Conservation (phyloP, 2,329 filamentous ascomycete species). For the Neofusicoccum parvum region DNA sequence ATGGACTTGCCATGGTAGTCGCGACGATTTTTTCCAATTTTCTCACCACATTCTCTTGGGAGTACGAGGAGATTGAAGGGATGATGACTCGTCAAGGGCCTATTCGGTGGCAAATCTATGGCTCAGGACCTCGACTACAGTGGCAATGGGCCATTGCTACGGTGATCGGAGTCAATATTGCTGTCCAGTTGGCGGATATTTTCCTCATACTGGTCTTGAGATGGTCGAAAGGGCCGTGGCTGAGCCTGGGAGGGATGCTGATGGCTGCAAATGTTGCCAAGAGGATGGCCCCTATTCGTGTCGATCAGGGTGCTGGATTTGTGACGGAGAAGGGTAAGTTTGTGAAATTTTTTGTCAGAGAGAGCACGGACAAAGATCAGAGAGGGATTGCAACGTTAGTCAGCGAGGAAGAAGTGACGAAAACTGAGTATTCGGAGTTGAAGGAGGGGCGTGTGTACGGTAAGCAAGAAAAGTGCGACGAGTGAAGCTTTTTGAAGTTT, state of each 20-base stretch:
- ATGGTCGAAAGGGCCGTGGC: neutral
- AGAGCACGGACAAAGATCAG: neutral
- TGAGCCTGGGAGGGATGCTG: neutral
- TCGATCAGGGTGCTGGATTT: neutral
- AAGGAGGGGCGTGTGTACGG: no score
- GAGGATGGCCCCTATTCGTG: neutral
- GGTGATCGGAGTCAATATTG: neutral
- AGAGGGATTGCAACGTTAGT: no score
- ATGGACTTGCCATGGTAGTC: neutral
- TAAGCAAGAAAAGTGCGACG: no score
- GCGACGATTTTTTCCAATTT: neutral
- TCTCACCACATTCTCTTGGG: neutral
- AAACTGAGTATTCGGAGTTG: no score
- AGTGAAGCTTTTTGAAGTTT: no score
- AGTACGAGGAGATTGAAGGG: neutral
- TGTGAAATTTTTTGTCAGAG: neutral
- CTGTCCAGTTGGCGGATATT: neutral
- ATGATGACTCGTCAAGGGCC: neutral
- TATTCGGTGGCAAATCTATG: neutral
- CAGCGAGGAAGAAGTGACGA: no score
- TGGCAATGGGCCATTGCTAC: neutral
- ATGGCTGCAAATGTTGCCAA: neutral
- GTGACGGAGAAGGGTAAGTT: neutral
- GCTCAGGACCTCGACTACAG: neutral
- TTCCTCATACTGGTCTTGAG: neutral